Conservation (phyloP, 2,329 filamentous ascomycete genomes). For the Aspergillus sp. region DNA sequence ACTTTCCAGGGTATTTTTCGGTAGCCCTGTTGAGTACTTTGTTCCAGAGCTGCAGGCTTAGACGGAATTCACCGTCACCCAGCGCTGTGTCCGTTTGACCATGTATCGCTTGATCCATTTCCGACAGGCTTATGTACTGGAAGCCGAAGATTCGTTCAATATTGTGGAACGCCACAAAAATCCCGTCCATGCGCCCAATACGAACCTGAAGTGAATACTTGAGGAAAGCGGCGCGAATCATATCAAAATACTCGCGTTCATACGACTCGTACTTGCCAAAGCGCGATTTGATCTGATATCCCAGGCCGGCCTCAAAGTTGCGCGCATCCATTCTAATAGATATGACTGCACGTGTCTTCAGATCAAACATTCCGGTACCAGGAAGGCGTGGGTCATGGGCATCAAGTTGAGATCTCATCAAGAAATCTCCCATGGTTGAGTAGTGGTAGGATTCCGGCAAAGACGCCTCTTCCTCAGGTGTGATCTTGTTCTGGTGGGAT, state of each 20-base stretch:
- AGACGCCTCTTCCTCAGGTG: constrained; percentile 65
- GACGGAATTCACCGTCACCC: constrained; percentile 81
- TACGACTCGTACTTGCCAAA: constrained; percentile 85
- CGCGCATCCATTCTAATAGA: constrained; percentile 83
- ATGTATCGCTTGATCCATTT: constrained; percentile 91
- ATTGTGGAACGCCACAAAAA: constrained; percentile 96
- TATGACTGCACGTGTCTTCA: constrained; percentile 92
- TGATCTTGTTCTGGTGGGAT: constrained; percentile 65
- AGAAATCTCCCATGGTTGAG: constrained; percentile 78
- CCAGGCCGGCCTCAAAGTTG: constrained; percentile 71
- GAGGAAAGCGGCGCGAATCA: constrained; percentile 90
- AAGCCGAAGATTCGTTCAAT: constrained; percentile 95
- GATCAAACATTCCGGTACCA: constrained; percentile 89
- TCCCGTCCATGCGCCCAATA: constrained; percentile 97
- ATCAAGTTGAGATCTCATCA: constrained; percentile 94
- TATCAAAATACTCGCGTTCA: constrained; percentile 94
- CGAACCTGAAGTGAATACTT: constrained; percentile 97
- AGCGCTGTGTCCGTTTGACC: constrained; percentile 65
- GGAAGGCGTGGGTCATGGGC: constrained; percentile 83
- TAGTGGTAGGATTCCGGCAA: constrained; percentile 83
- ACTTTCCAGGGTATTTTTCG: constrained; percentile 68
- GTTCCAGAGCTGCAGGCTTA: constrained; percentile 77
- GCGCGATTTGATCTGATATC: constrained; percentile 79
- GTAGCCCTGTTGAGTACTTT: constrained; percentile 75
- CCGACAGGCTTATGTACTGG: constrained; percentile 81